Evolutionary conservation across 305 asterid species (phyloP).

Genomic region (Ajuga reptans): DNA sequence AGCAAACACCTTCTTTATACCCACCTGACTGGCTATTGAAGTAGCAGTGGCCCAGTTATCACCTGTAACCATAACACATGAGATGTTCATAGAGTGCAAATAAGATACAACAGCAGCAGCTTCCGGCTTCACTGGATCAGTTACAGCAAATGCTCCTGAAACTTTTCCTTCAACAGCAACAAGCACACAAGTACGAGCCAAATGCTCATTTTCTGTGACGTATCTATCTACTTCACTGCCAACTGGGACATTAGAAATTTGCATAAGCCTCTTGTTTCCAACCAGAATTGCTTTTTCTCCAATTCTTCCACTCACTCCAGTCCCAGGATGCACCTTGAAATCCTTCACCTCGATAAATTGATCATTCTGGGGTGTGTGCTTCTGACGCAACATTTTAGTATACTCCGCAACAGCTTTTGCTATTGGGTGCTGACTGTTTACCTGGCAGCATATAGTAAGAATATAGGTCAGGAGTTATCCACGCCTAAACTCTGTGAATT

Average conservation of each 20-base stretch:
- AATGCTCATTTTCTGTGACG: conserved; percentile 59
- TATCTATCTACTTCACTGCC: conserved; percentile 51
- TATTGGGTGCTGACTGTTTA: conserved; percentile 92
- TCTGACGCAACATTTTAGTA: conserved; percentile 52
- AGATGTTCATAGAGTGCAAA: conserved; percentile 61
- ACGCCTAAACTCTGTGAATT: neutral
- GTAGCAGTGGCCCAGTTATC: conserved; percentile 97
- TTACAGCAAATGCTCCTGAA: conserved; percentile 80
- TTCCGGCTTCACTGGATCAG: conserved; percentile 90
- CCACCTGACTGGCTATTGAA: conserved; percentile 78
- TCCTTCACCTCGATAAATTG: conserved; percentile 54
- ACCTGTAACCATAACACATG: conserved; percentile 89
- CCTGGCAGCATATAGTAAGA: conserved; percentile 33
- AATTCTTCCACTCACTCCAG: conserved; percentile 77
- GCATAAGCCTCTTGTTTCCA: conserved; percentile 86
- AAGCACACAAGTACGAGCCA: conserved; percentile 83
- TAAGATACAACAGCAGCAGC: conserved; percentile 59
- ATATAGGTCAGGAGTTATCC: conserved; percentile 10
- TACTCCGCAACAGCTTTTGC: conserved; percentile 88
- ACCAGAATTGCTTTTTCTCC: conserved; percentile 60
- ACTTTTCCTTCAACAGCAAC: conserved; percentile 61
- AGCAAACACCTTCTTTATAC: conserved; percentile 75
- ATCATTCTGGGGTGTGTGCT: conserved; percentile 34
- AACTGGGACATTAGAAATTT: conserved; percentile 41
- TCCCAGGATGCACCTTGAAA: conserved; percentile 83